These are phyloP conservation scores for Neurospora sp. DNA, from an alignment of 2,329 filamentous ascomycete genomes.

Conservation along the genomic window DNA sequence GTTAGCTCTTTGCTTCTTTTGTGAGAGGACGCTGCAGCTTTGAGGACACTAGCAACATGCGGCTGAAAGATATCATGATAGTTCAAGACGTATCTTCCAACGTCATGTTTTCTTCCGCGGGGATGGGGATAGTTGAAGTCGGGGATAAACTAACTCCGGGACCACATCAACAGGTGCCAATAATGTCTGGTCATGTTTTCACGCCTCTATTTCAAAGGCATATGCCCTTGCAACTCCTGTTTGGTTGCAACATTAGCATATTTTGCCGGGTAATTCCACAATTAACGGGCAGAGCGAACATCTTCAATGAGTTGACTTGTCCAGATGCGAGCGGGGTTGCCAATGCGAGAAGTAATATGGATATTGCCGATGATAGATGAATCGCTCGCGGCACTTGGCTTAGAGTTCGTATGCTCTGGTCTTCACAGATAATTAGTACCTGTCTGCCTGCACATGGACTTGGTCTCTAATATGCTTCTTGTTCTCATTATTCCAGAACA, in stretches of 20 bases:
- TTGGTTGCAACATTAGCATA: neutral
- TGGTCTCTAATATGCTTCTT: neutral
- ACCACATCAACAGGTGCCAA: neutral
- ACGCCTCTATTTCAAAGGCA: neutral
- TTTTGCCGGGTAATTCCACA: neutral
- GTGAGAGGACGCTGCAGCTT: neutral
- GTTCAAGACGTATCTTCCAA: neutral
- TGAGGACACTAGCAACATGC: neutral
- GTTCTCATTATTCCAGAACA: neutral
- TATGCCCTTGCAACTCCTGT: neutral
- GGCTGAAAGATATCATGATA: neutral
- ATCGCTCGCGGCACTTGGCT: neutral
- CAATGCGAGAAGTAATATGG: neutral
- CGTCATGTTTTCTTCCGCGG: neutral
- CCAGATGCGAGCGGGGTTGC: neutral
- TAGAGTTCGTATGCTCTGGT: neutral
- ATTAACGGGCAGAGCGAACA: neutral
- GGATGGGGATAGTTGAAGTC: neutral
- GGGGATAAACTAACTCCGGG: neutral
- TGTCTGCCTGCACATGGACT: neutral
- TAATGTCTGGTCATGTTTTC: neutral
- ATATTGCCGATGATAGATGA: neutral
- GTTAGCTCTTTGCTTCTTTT: neutral
- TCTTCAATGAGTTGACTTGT: neutral
- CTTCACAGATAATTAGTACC: neutral